Percentiles rank a stretch among this genome's conserved stretches.
phyloP scores from a whole-genome alignment of 2,329 filamentous ascomycete genomes.

The Pseudocercospora macadamiae region DNA sequence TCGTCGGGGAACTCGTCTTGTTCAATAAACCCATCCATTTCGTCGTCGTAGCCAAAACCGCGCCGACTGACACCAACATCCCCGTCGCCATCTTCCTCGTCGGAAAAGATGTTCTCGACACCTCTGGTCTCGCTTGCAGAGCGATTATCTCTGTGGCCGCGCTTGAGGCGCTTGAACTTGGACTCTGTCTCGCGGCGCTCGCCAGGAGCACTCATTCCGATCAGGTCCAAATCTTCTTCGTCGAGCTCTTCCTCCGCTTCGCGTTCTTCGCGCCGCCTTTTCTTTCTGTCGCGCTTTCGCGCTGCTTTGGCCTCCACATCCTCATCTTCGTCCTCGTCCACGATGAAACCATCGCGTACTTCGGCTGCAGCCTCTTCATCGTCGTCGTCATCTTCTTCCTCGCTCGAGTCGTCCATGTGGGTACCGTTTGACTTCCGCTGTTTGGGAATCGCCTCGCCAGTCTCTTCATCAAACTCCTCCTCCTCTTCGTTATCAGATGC shows the following conservation, averaged over 20 bases:
- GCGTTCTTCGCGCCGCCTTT: constrained; percentile 74
- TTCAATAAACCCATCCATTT: constrained; percentile 93
- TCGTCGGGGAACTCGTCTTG: constrained; percentile 91
- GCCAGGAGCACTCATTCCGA: constrained; percentile 78
- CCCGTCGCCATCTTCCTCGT: constrained; percentile 76
- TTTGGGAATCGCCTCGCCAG: constrained; percentile 56
- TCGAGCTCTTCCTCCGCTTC: constrained; percentile 84
- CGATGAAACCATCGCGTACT: constrained; percentile 89
- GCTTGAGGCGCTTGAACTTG: constrained; percentile 96
- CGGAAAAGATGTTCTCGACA: constrained; percentile 91
- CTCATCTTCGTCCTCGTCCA: constrained; percentile 88
- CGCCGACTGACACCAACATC: constrained; percentile 49
- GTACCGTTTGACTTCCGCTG: constrained; percentile 42
- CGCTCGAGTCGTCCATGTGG: constrained; percentile 78
- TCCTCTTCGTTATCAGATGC: constrained; percentile 77
- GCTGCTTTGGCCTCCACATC: constrained; percentile 66
- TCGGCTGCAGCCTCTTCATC: constrained; percentile 83
- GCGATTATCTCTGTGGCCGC: constrained; percentile 77
- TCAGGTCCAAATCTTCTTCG: constrained; percentile 93
- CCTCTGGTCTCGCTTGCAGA: constrained; percentile 66
- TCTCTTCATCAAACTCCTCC: constrained; percentile 80
- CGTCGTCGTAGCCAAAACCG: constrained; percentile 63
- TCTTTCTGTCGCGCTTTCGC: constrained; percentile 70
- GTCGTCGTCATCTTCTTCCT: constrained; percentile 83
- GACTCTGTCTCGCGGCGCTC: constrained; percentile 69